phyloP scores from a whole-genome alignment of 2,329 filamentous ascomycete species.

The Pseudocercospora ulei region DNA sequence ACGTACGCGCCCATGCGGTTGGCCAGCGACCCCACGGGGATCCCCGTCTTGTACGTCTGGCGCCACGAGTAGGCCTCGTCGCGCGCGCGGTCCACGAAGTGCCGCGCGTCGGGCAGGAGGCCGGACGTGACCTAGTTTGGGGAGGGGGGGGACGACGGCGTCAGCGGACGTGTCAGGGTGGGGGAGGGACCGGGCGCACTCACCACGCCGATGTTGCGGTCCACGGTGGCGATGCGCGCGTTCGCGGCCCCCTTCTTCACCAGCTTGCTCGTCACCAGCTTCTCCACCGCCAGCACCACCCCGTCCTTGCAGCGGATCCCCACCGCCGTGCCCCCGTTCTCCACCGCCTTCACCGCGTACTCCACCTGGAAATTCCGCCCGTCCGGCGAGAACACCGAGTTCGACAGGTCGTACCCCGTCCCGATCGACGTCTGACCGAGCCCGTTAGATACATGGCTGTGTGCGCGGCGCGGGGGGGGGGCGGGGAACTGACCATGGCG shows the following conservation, averaged over 20 bases:
- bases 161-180: too few species aligned
- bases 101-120: conserved; percentile 85
- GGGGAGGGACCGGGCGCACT: too few species aligned
- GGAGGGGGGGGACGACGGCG: too few species aligned
- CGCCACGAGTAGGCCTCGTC: conserved; percentile 90
- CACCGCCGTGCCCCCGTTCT: conserved; percentile 92
- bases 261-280: conserved; percentile 90
- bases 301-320: conserved; percentile 96
- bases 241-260: conserved; percentile 87
- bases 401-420: conserved; percentile 97
- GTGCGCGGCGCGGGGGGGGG: conserved; percentile 1
- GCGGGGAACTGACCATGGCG: conserved; percentile 28
- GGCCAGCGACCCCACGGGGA: conserved; percentile 77
- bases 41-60: conserved; percentile 86
- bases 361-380: conserved; percentile 97
- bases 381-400: conserved; percentile 99
- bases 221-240: conserved; percentile 91
- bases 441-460: conserved; percentile 7
- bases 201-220: conserved; percentile 88
- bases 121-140: conserved; percentile 83
- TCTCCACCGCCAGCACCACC: conserved; percentile 90
- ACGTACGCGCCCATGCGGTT: conserved; percentile 91
- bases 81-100: conserved; percentile 88
- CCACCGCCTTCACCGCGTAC: conserved; percentile 96
- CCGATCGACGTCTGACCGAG: conserved; percentile 83